phyloP scores from a whole-genome alignment of 768 basidiomycete species.

The Hebeloma cylindrosporum region DNA sequence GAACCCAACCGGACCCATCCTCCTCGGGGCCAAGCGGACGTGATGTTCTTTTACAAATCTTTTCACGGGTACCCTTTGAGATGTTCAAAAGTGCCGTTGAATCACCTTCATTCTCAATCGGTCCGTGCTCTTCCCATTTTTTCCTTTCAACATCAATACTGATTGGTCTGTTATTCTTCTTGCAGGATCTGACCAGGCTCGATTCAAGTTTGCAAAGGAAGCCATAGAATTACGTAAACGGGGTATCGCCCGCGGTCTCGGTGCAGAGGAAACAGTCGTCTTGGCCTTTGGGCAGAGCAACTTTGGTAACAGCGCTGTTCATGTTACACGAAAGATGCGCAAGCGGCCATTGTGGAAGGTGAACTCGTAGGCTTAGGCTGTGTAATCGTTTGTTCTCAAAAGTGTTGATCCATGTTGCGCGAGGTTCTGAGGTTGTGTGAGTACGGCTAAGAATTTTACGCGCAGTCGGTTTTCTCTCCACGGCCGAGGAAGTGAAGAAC shows the following conservation, averaged over 20 bases:
- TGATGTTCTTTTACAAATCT: constrained; percentile 71
- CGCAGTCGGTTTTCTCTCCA: constrained; percentile 5
- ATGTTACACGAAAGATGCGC: constrained; percentile 85
- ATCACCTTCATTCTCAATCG: constrained; percentile 77
- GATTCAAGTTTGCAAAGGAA: constrained; percentile 92
- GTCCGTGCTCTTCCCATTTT: constrained; percentile 36
- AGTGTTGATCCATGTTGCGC: too few species aligned
- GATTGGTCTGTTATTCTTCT: constrained; percentile 22
- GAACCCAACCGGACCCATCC: constrained; percentile 38
- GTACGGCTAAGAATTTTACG: too few species aligned
- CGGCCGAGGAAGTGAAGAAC: constrained; percentile 21
- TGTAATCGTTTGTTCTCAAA: too few species aligned
- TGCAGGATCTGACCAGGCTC: constrained; percentile 76
- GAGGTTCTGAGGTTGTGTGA: too few species aligned
- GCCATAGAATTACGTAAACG: constrained; percentile 82
- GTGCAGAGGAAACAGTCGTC: constrained; percentile 88
- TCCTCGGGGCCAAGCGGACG: constrained; percentile 53
- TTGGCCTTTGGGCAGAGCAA: constrained; percentile 80
- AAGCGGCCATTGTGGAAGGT: constrained; percentile 82
- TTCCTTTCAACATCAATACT: constrained; percentile 10
- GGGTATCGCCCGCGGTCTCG: constrained; percentile 66
- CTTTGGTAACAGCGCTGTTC: constrained; percentile 72
- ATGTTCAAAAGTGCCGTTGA: constrained; percentile 83
- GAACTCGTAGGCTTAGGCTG: constrained; percentile 52
- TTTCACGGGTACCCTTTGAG: constrained; percentile 81